Conservation (phyloP, 208 protist genomes). For the Acanthamoeba healyi region DNA sequence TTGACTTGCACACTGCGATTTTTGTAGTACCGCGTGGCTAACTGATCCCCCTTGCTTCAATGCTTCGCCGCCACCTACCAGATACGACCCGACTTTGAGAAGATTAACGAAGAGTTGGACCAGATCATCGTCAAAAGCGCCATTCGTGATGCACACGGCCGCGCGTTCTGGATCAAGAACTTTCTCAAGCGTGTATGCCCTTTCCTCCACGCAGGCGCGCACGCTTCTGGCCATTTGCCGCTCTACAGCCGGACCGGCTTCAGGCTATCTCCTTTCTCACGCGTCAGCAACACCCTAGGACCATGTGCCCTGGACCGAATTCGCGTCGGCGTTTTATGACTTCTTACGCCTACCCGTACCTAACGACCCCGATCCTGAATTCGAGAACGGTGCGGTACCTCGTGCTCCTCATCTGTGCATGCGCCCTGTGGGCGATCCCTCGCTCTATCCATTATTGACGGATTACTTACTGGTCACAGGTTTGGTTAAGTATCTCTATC, state of each 20-base stretch:
- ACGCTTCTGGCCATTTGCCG: too few species aligned
- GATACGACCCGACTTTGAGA: slow-evolving; percentile 54
- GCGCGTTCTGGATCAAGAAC: slow-evolving; percentile 62
- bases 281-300: neutral
- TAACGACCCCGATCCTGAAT: slow-evolving; percentile 17
- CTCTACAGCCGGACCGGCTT: too few species aligned
- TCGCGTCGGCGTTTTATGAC: slow-evolving; percentile 48
- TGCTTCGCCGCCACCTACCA: neutral
- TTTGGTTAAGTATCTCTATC: slow-evolving; percentile 35
- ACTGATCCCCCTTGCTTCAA: too few species aligned
- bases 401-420: too few species aligned
- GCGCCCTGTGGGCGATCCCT: too few species aligned
- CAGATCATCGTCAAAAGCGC: slow-evolving; percentile 1
- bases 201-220: too few species aligned
- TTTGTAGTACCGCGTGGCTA: neutral
- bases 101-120: slow-evolving; percentile 63
- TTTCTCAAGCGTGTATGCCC: slow-evolving; percentile 20
- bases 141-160: slow-evolving; percentile 62
- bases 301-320: slow-evolving; percentile 46
- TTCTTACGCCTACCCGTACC: slow-evolving; percentile 38
- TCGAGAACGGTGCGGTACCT: slow-evolving; percentile 39
- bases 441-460: neutral
- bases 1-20: neutral
- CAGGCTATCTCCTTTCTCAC: too few species aligned
- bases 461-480: neutral